Percentiles rank a stretch among this genome's conserved stretches.
Evolutionary conservation across 176 grass and related monocot genomes (phyloP).

Genomic region (Zea mays): Zm-B73-REFERENCE-NAM-5.0 NC_050099.1:241455001-241455500

Average conservation of each 20-base stretch:
- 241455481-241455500: background rate
- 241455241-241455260: slow-evolving; percentile 69
- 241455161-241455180: slow-evolving; percentile 83
- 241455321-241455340: slow-evolving; percentile 79
- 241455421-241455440: slow-evolving; percentile 46
- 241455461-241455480: slow-evolving; percentile 51
- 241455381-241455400: slow-evolving; percentile 82
- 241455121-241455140: slow-evolving; percentile 75
- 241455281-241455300: slow-evolving; percentile 66
- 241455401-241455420: slow-evolving; percentile 72
- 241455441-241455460: slow-evolving; percentile 39
- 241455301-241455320: slow-evolving; percentile 62
- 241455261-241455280: slow-evolving; percentile 54
- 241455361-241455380: slow-evolving; percentile 79
- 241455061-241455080: slow-evolving; percentile 75
- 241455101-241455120: slow-evolving; percentile 63
- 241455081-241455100: slow-evolving; percentile 88
- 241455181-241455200: slow-evolving; percentile 58
- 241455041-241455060: slow-evolving; percentile 92
- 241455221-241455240: slow-evolving; percentile 80
- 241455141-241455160: slow-evolving; percentile 97
- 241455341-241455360: slow-evolving; percentile 69
- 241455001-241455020: slow-evolving; percentile 73
- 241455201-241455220: slow-evolving; percentile 82
- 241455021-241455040: slow-evolving; percentile 79